Evolutionary conservation across 352 stramenopile species (phyloP).

Genomic region (Pythium periplocum): DNA sequence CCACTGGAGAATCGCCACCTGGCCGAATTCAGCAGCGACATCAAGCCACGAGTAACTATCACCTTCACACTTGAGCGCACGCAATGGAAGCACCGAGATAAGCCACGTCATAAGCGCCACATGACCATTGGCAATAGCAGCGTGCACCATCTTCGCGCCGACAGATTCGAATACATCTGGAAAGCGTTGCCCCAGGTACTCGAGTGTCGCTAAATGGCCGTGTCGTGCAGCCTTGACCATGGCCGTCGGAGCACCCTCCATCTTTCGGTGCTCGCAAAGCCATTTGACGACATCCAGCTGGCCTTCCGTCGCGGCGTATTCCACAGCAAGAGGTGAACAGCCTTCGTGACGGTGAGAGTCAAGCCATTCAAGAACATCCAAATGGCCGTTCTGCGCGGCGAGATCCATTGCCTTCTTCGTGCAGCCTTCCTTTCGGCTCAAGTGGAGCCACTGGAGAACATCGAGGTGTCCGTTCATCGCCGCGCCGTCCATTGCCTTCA

Average conservation of each 20-base stretch:
- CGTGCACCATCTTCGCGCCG: slow-evolving; percentile 60
- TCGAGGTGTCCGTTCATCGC: slow-evolving; percentile 42
- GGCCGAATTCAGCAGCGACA: slow-evolving; percentile 60
- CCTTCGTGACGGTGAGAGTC: slow-evolving; percentile 23
- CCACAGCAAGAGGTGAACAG: slow-evolving; percentile 21
- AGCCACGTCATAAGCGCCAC: slow-evolving; percentile 53
- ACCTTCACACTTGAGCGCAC: slow-evolving; percentile 63
- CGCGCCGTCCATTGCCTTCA: slow-evolving; percentile 62
- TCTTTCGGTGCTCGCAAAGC: slow-evolving; percentile 22
- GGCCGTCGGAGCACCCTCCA: slow-evolving; percentile 9
- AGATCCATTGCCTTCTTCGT: slow-evolving; percentile 46
- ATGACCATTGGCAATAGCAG: slow-evolving; percentile 54
- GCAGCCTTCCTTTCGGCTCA: slow-evolving; percentile 42
- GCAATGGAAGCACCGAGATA: slow-evolving; percentile 48
- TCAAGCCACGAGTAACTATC: slow-evolving; percentile 61
- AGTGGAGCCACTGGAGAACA: slow-evolving; percentile 54
- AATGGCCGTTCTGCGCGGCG: slow-evolving; percentile 48
- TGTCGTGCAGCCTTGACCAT: slow-evolving; percentile 18
- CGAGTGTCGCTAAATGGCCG: slow-evolving; percentile 17
- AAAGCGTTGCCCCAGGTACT: slow-evolving; percentile 42
- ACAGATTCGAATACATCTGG: slow-evolving; percentile 40
- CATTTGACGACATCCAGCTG: slow-evolving; percentile 23
- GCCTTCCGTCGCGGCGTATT: slow-evolving; percentile 19
- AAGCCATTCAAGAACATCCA: slow-evolving; percentile 43
- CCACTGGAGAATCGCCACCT: slow-evolving; percentile 59